These are phyloP conservation scores for Ceratobasidium sp. DNA, from an alignment of 1,284 basidiomycete genomes.

Conservation along the genomic window DNA sequence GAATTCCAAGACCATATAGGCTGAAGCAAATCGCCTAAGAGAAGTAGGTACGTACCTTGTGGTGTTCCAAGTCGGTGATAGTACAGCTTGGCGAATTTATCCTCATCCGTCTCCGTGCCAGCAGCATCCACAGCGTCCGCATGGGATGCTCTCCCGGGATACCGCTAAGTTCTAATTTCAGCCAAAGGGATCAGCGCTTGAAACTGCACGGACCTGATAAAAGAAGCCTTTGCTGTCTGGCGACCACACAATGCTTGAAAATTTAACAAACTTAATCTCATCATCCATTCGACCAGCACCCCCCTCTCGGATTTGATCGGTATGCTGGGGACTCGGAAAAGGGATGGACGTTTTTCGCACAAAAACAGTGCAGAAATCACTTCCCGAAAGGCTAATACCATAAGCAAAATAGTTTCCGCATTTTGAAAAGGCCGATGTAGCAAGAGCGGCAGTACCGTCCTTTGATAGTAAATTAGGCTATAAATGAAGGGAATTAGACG, in stretches of 20 bases:
- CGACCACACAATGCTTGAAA: constrained; percentile 76
- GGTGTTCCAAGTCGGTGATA: constrained; percentile 76
- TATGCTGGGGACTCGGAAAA: constrained; percentile 58
- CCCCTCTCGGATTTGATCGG: constrained; percentile 54
- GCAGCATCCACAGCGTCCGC: constrained; percentile 61
- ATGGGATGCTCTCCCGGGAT: constrained; percentile 64
- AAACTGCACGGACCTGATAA: constrained; percentile 70
- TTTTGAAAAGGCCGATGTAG: constrained; percentile 68
- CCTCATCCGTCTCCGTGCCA: constrained; percentile 71
- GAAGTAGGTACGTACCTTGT: constrained; percentile 63
- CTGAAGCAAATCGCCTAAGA: background rate
- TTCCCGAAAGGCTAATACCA: constrained; percentile 72
- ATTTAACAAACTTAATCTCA: constrained; percentile 79
- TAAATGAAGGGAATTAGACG: constrained; percentile 13
- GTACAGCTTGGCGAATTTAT: constrained; percentile 76
- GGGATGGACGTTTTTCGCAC: constrained; percentile 71
- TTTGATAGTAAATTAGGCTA: constrained; percentile 75
- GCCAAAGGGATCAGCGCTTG: constrained; percentile 28
- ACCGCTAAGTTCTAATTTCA: constrained; percentile 59
- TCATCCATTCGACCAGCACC: constrained; percentile 69
- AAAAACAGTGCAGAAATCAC: constrained; percentile 77
- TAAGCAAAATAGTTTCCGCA: constrained; percentile 80
- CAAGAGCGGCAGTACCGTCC: constrained; percentile 78
- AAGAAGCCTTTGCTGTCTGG: constrained; percentile 83
- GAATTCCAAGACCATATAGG: constrained; percentile 33